Base-by-base conservation (phyloP, 331 rosid species). In the Pyracantha coccinea region DNA sequence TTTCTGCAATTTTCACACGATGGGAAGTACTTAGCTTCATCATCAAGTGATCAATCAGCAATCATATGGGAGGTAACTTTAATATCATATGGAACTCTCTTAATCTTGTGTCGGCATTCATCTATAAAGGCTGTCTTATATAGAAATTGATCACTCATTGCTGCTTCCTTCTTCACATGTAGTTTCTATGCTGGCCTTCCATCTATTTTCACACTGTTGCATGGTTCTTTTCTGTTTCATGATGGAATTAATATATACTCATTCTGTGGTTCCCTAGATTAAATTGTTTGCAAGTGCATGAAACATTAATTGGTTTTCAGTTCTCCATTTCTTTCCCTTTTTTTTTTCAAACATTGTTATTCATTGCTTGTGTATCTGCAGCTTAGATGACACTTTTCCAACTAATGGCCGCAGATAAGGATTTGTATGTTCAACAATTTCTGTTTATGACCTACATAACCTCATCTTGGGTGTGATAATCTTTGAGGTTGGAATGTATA, bases 11-110 rank as follows among this genome's bases (percentile, higher is more conserved):
- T 95, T 89, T 95, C 99, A 50, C 96, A 92, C 74, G 72, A 89
- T 74, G 98, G 99, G 63, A 89, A 89, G 64, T 90, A 88, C 88
- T 85, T 95, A 77, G 99, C 99, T 73, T 92, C 99, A 69, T 89
- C 99, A 52, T 95, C 99, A 72, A 90, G 85, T 55, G 99, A 95
- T 80, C 86, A 66, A 79, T 84, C 93, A 73, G 89, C 97, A 66
- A 88, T 95, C 63, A 89, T 95, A 82, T 95, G 99, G 99, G 99
- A 90, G 99, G 99, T 95, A 86, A 78, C 38, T 19, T 76, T 67
- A 25, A 74, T 45, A 61, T 32, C 54, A 63, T 78, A 50, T 61
- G 67, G 28, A 54, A 14, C 64, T 63, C 47, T 53, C 24, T 24
- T 44, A 38, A 20, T 38, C 66, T 52, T 53, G 8, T 67, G 20